phyloP scores from a whole-genome alignment of 805 yeast species.

The Candida succiphila region DNA sequence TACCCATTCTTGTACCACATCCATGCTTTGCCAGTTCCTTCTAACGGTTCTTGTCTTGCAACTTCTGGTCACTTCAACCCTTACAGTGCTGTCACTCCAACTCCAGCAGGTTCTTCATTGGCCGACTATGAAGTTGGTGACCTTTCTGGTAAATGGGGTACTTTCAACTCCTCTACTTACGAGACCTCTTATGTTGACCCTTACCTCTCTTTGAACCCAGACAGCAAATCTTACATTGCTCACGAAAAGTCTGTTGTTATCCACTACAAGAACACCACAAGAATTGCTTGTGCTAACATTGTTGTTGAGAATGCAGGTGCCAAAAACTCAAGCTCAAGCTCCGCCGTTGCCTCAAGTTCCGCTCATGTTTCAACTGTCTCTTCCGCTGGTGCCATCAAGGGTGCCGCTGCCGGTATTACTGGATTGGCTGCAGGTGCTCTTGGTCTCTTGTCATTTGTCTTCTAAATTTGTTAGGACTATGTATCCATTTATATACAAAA shows the following conservation, averaged over 20 bases:
- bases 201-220: slow-evolving; percentile 28
- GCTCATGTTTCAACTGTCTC: background rate
- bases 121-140: slow-evolving; percentile 36
- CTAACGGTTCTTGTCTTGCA: slow-evolving; percentile 28
- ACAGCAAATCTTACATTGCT: slow-evolving; percentile 27
- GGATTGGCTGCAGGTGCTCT: background rate
- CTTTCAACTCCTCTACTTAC: slow-evolving; percentile 31
- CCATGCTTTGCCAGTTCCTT: slow-evolving; percentile 28
- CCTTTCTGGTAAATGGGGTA: slow-evolving; percentile 38
- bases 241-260: slow-evolving; percentile 35
- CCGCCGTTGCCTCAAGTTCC: no score
- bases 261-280: slow-evolving; percentile 38
- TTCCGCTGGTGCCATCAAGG: background rate
- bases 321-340: slow-evolving; percentile 1
- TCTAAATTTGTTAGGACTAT: no score
- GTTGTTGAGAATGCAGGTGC: slow-evolving; percentile 1
- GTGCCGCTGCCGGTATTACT: background rate
- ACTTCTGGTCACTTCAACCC: slow-evolving; percentile 35
- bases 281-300: slow-evolving; percentile 49
- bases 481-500: no score
- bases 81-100: slow-evolving; percentile 28
- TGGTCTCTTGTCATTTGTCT: background rate
- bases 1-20: slow-evolving; percentile 38
- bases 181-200: slow-evolving; percentile 30
- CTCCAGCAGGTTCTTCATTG: slow-evolving; percentile 7